Evolutionary conservation across 2,329 filamentous ascomycete genomes (phyloP), one percentile per base, ranked within the genome.

Genomic region (Macrophomina phaseolina): DNA sequence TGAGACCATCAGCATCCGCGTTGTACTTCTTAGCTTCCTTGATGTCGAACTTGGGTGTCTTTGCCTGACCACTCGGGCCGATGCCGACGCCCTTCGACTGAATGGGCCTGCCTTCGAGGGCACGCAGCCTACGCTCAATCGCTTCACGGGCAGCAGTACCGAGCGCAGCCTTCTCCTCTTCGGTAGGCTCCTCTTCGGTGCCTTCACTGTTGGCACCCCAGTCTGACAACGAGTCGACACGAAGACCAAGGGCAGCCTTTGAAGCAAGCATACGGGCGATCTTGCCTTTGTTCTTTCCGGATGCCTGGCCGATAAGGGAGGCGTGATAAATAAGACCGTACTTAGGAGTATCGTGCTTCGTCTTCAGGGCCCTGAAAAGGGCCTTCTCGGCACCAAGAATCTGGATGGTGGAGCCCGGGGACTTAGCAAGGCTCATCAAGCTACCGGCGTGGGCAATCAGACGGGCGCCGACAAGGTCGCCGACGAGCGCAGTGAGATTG

Each of bases 371-470:
- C 76, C 95, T 90, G 90, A 99, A 99, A 52, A 99, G 89, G 7
- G 95, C 95, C 87, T 99, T 99, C 84, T 99, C 95, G 68, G 95
- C 95, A 84, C 95, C 95, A 66, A 98, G 89, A 76, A 99, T 97
- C 85, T 99, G 95, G 72, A 99, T 93, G 70, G 95, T 99, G 75
- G 91, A 95, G 81, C 92, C 93, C 68, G 95, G 93, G 73, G 91
- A 91, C 87, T 98, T 98, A 78, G 95, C 93, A 61, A 99, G 87
- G 83, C 91, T 97, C 86, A 96, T 91, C 73, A 99, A 87, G 68
- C 94, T 97, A 73, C 95, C 95, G 68, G 94, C 90, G 79, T 99
- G 95, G 56, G 95, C 92, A 73, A 99, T 97, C 64, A 99, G 88
- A 73, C 95, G 90, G 68, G 95, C 95, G 76, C 95, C 95, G 66